These are phyloP conservation scores for Diphasiastrum complanatum DNA, from an alignment of 83 land plant genomes.

Conservation along the genomic window DNA sequence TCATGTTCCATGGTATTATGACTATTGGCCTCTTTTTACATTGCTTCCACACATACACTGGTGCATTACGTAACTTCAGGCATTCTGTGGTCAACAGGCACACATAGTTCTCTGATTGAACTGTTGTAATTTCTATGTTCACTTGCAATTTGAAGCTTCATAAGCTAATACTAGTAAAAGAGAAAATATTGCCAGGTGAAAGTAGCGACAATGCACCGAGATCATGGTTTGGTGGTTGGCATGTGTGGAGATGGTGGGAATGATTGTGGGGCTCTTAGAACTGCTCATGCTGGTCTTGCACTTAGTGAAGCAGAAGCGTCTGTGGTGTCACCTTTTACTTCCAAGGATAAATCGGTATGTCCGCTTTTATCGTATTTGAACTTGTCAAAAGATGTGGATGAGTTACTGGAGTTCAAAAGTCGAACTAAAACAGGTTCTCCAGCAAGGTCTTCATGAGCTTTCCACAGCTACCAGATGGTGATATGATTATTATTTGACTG, in stretches of 20 bases:
- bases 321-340: constrained; percentile 42
- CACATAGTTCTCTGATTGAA: neutral
- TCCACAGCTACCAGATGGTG: no score
- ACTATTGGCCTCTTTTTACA: no score
- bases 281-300: constrained; percentile 44
- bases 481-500: no score
- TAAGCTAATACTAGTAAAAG: neutral
- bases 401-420: no score
- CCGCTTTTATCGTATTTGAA: neutral
- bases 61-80: no score
- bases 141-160: neutral
- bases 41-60: no score
- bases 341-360: constrained; percentile 38
- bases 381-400: no score
- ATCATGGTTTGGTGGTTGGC: constrained; percentile 35
- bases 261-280: constrained; percentile 40
- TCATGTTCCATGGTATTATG: neutral
- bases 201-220: constrained; percentile 36
- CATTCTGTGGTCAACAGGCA: no score
- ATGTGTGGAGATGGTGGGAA: constrained; percentile 51
- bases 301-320: constrained; percentile 45
- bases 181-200: constrained; percentile 22
- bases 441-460: no score
- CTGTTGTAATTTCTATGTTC: constrained; percentile 2
- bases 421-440: no score